Evolutionary conservation across 129 eudicot genomes (phyloP), one percentile per base, ranked within the genome.

Genomic region (Lonicera japonica): DNA sequence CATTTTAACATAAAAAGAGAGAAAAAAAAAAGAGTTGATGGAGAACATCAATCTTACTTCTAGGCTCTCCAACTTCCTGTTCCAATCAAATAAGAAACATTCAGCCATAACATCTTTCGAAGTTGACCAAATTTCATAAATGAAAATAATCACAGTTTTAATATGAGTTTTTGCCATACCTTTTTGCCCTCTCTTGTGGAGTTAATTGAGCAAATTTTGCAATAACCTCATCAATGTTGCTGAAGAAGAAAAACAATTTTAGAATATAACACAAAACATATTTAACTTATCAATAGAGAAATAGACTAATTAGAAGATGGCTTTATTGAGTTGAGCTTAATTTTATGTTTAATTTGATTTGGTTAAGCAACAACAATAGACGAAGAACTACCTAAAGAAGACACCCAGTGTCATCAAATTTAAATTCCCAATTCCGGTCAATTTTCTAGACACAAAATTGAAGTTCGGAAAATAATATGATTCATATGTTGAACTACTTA

Each of bases 11-110:
- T 43, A 43, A 43, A 55, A 41, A 45, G 24, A 55, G 25, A 52
- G 21, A 36, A 66, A 41, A 54, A 8, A 20, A 17, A 54, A 61
- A 21, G n/a, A n/a, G n/a, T 40, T 50, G 63, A 58, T 11, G 11
- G 62, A 21, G 18, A 40, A 55, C 24, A 64, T 45, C 16, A 65
- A 39, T 69, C 85, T 83, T 82, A 92, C 99, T 70, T 92, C 96
- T 64, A 92, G 96, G 81, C 96, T 82, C 89, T 92, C 99, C 80
- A 92, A 63, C 75, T 89, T 92, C 94, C 97, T 89, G 86, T 71
- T 61, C 34, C 56, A 87, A 21, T 58, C 19, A 51, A 72, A 64
- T 3, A 8, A 68, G 16, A 16, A 73, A 56, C n/a, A 60, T n/a
- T 73, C 11, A 40, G 76, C 60, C 56, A 66, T 0, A 17, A 19